These are phyloP conservation scores for Colletotrichum truncatum DNA, from an alignment of 2,329 filamentous ascomycete species.

Conservation along the genomic window DNA sequence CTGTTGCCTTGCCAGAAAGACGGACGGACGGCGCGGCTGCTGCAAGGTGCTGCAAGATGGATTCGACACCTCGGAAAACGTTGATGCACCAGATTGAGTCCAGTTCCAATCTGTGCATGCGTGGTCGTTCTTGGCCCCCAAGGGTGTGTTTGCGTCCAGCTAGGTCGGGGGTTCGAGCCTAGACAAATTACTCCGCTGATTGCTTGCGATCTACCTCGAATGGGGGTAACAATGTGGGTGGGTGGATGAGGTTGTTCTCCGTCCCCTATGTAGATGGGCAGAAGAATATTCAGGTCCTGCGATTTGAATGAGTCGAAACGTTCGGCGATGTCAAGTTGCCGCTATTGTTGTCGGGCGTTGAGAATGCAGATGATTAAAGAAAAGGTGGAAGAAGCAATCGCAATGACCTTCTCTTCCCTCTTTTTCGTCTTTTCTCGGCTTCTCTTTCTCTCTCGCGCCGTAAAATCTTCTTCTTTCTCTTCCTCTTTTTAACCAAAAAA, in stretches of 20 bases:
- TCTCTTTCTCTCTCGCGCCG: neutral
- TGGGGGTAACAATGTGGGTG: neutral
- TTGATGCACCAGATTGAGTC: neutral
- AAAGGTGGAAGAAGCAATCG: neutral
- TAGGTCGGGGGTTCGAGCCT: conserved; percentile 3
- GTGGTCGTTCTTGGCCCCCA: conserved; percentile 6
- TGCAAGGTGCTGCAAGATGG: neutral
- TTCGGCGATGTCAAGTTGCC: neutral
- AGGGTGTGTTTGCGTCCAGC: conserved; percentile 12
- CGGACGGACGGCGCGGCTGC: neutral
- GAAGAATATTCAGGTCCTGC: neutral
- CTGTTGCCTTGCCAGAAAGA: neutral
- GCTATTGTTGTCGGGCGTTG: neutral
- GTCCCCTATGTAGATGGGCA: too few relatives aligned
- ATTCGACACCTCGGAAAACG: neutral
- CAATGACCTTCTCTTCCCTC: too few relatives aligned
- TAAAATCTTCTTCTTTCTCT: too few relatives aligned
- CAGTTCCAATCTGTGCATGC: neutral
- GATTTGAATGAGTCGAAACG: neutral
- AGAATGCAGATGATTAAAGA: neutral
- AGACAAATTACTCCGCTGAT: conserved; percentile 7
- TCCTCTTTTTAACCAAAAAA: neutral
- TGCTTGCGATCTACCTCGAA: conserved; percentile 15
- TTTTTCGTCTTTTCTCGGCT: neutral
- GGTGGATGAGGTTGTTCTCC: too few relatives aligned